phyloP scores from a whole-genome alignment of 2,329 filamentous ascomycete genomes.

The Xylaria sp. region DNA sequence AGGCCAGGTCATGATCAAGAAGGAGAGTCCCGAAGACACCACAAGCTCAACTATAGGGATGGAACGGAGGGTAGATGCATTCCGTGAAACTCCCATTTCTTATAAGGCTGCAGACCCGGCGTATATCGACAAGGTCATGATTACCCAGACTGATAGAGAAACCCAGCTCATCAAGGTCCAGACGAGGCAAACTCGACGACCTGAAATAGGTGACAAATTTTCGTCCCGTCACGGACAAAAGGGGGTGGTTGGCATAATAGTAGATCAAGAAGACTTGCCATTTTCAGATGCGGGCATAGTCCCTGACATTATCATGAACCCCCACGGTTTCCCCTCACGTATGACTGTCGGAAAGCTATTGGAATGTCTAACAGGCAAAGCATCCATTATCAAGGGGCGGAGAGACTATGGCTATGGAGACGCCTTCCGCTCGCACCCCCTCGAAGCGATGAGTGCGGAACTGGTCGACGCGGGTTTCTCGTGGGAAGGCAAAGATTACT shows the following conservation, averaged over 20 bases:
- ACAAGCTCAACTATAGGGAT: slow-evolving; percentile 73
- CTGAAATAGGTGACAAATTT: slow-evolving; percentile 98
- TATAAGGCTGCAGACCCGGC: slow-evolving; percentile 87
- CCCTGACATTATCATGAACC: slow-evolving; percentile 99
- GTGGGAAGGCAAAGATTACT: slow-evolving; percentile 96
- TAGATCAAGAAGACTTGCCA: slow-evolving; percentile 95
- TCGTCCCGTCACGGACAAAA: slow-evolving; percentile 98
- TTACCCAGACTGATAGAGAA: slow-evolving; percentile 88
- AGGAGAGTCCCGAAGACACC: slow-evolving; percentile 84
- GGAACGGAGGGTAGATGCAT: slow-evolving; percentile 70
- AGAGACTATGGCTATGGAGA: slow-evolving; percentile 87
- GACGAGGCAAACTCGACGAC: slow-evolving; percentile 92
- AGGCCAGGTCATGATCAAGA: slow-evolving; percentile 90
- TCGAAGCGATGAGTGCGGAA: slow-evolving; percentile 88
- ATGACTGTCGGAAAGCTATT: slow-evolving; percentile 99
- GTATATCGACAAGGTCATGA: slow-evolving; percentile 96
- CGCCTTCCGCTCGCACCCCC: slow-evolving; percentile 82
- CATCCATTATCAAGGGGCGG: slow-evolving; percentile 84
- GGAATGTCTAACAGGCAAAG: slow-evolving; percentile 93
- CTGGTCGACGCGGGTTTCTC: slow-evolving; percentile 90
- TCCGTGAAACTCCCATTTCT: slow-evolving; percentile 74
- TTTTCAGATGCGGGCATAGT: slow-evolving; percentile 90
- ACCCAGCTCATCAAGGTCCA: slow-evolving; percentile 91
- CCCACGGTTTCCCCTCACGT: slow-evolving; percentile 98
- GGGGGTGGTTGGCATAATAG: slow-evolving; percentile 95